Evolutionary conservation across 2,329 filamentous ascomycete genomes (phyloP).

Genomic region (Fusarium continuum): DNA sequence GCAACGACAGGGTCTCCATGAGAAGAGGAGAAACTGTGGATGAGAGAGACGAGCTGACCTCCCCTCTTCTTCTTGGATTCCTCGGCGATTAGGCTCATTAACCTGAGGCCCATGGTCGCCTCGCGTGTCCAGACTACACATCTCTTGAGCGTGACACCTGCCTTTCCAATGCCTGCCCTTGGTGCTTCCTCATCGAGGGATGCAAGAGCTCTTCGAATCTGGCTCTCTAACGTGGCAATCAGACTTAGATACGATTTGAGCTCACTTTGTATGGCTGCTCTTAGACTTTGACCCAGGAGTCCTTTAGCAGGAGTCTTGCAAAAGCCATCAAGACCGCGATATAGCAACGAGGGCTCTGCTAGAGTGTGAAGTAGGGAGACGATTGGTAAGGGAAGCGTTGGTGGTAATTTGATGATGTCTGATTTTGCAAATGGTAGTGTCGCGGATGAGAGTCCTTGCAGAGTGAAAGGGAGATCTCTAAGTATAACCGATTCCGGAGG

Average conservation of each 20-base stretch:
- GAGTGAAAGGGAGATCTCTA: constrained; percentile 87
- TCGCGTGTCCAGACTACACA: constrained; percentile 98
- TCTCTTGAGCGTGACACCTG: constrained; percentile 91
- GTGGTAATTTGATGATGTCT: constrained; percentile 77
- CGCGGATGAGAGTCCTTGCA: constrained; percentile 90
- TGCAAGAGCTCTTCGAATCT: constrained; percentile 84
- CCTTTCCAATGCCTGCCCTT: constrained; percentile 78
- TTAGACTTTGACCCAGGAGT: constrained; percentile 89
- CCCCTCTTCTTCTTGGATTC: constrained; percentile 85
- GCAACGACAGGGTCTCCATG: constrained; percentile 96
- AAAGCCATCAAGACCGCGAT: constrained; percentile 81
- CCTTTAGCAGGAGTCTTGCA: constrained; percentile 83
- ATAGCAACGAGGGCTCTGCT: constrained; percentile 93
- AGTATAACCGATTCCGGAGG: constrained; percentile 74
- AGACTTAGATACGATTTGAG: constrained; percentile 89
- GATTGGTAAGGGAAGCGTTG: constrained; percentile 82
- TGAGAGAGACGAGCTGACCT: constrained; percentile 90
- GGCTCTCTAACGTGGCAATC: constrained; percentile 90
- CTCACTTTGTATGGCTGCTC: constrained; percentile 85
- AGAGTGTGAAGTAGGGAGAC: constrained; percentile 88
- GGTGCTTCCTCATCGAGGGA: constrained; percentile 75
- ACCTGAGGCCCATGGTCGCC: constrained; percentile 90
- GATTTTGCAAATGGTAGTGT: constrained; percentile 79
- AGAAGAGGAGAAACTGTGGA: constrained; percentile 91
- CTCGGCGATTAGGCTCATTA: constrained; percentile 95